These are phyloP conservation scores for Vickermania ingenoplastis DNA, from an alignment of 208 protist genomes.

Conservation along the genomic window DNA sequence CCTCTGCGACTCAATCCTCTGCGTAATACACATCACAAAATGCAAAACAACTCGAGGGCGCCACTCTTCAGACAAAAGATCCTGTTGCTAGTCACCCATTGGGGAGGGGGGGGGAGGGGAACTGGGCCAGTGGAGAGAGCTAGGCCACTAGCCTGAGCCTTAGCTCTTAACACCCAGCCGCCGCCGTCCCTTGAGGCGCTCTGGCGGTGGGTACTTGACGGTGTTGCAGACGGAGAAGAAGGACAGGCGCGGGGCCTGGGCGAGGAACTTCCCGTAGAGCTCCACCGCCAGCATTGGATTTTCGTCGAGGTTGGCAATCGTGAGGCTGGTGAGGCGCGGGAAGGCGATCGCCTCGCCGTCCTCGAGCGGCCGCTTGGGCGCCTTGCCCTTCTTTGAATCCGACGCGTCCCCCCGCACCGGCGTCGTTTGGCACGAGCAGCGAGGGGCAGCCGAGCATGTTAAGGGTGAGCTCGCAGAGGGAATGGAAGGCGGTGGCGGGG, in stretches of 20 bases:
- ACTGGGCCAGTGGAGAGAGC: too few species aligned
- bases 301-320: constrained; percentile 50
- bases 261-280: constrained; percentile 22
- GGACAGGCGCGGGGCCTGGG: constrained; percentile 33
- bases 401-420: background rate
- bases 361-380: constrained; percentile 7
- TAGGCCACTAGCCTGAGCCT: too few species aligned
- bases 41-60: too few species aligned
- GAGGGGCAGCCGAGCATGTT: constrained; percentile 36
- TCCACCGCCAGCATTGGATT: constrained; percentile 21
- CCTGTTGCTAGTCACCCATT: too few species aligned
- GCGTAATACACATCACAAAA: too few species aligned
- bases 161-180: too few species aligned
- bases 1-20: too few species aligned
- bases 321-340: constrained; percentile 38
- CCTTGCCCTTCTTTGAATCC: constrained; percentile 9
- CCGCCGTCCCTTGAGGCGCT: constrained; percentile 14
- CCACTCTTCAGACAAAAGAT: too few species aligned
- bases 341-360: constrained; percentile 17
- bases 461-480: constrained; percentile 53
- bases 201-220: constrained; percentile 16
- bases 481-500: constrained; percentile 16
- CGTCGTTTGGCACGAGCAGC: constrained; percentile 14
- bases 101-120: too few species aligned
- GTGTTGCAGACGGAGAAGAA: constrained; percentile 67